Base-by-base conservation (phyloP, 2,329 filamentous ascomycete species). In the Pseudogymnoascus sp. region DNA sequence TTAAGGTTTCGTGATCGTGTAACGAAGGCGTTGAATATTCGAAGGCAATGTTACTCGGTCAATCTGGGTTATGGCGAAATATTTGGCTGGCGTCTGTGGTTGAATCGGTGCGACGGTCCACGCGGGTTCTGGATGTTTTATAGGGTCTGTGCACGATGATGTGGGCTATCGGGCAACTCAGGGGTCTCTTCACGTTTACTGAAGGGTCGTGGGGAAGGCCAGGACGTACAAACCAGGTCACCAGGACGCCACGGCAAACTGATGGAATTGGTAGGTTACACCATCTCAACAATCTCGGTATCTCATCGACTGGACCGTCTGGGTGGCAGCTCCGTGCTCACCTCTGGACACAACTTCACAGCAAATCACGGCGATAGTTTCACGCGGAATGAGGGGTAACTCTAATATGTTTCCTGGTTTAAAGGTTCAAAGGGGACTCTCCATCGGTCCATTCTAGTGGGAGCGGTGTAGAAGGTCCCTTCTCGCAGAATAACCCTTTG, bases 81-180 rank as follows among this genome's bases (percentile, higher is more conserved):
- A 19, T 56, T 21, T 56, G 29, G 29, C 14, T n/a, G 29, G 16
- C 21, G 50, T 56, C 16, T 16, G 29, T 56, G n/a, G 50, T 56
- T 21, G 29, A 56, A 35, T 56, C 29, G 4, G 50, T 56, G 50
- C n/a, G 29, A 56, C 50, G 6, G 50, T 56, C 29, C 50, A 56
- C 29, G 29, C n/a, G 50, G 50, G 50, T 56, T 56, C 50, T 56
- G 29, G 50, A 33, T 56, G 50, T 56, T 56, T 56, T 35, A 56
- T 53, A 35, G 29, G 50, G 50, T 56, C 50, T 56, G 50, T 56
- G 50, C 50, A 56, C 50, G 16, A 56, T 21, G 50, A 56, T 21
- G 50, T 35, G 50, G 50, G 50, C 16, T 33, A 56, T 56, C 50
- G 11, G n/a, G 3, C 16, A 56, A 56, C 50, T 56, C 50, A 56